These are phyloP conservation scores for Bipolaris sorokiniana DNA, from an alignment of 2,329 filamentous ascomycete genomes.

Conservation along the genomic window DNA sequence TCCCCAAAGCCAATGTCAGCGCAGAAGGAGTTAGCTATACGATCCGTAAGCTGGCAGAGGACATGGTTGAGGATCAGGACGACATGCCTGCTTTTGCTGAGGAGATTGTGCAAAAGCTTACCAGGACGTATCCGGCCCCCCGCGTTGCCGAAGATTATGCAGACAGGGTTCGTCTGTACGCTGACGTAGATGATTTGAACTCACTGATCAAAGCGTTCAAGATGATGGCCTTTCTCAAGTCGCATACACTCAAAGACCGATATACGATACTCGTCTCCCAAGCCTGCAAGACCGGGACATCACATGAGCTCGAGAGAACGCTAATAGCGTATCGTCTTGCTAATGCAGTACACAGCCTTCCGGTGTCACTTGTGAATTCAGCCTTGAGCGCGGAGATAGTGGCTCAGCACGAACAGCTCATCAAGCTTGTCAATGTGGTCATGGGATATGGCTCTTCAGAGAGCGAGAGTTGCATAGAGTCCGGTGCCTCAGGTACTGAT, in stretches of 20 bases:
- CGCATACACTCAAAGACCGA: conserved; percentile 38
- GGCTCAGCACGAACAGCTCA: conserved; percentile 27
- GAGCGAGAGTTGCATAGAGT: neutral
- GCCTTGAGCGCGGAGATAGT: conserved; percentile 33
- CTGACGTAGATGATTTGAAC: conserved; percentile 5
- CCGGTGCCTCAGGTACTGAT: neutral
- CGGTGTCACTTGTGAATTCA: conserved; percentile 20
- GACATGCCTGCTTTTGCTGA: conserved; percentile 30
- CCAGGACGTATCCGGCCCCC: conserved; percentile 20
- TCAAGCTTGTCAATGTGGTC: conserved; percentile 27
- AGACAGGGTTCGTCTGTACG: neutral
- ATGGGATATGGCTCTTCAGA: conserved; percentile 7
- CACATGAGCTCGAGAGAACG: conserved; percentile 27
- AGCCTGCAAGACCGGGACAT: conserved; percentile 29
- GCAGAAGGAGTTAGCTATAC: conserved; percentile 46
- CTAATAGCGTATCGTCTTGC: conserved; percentile 45
- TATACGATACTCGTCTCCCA: conserved; percentile 39
- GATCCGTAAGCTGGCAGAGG: conserved; percentile 43
- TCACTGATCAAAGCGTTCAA: conserved; percentile 30
- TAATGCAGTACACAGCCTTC: conserved; percentile 25
- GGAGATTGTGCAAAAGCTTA: conserved; percentile 31
- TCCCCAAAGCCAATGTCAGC: conserved; percentile 28
- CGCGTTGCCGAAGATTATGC: neutral
- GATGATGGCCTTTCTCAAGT: conserved; percentile 29
- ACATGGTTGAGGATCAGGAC: conserved; percentile 35